Evolutionary conservation across 805 yeast species (phyloP), one percentile per base, ranked within the genome.

Genomic region (Candida taoyuanica): DNA sequence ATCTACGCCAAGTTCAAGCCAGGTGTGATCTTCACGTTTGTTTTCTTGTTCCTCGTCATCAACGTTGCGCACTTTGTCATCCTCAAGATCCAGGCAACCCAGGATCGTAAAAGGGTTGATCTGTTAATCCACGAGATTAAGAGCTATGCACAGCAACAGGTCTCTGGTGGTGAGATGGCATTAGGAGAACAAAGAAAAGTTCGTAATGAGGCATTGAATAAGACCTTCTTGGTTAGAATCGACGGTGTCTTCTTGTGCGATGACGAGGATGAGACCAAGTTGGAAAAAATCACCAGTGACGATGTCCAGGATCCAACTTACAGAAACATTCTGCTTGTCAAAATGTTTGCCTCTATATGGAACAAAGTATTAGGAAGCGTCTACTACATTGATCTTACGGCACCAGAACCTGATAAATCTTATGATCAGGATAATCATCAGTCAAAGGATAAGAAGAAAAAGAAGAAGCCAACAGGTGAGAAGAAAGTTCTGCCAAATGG

Each of bases 1-100:
- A 85, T 83, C 67, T 68, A 68, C 46, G 76, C 82, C 58, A 57
- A 75, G 54, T 87, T 70, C 70, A 74, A 81, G 53, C 96, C 88
- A 17, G 81, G 82, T 28, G 56, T 73, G 23, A 48, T 70, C 9
- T 56, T 77, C 34, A 74, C 84, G 0, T 28, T 79, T 2, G 48
- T 64, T 3, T 65, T 82, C 24, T 53, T 85, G 20, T 74, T 67
- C 38, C 25, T 76, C 1, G 47, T 82, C 9, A 63, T 74, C 19
- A 70, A 81, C 24, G 52, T 62, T 1, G 74, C 80, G 30, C 95
- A 87, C 50, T 81, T 64, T 49, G 60, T 72, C 13, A 61, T 79
- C 5, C 58, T 81, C 38, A 69, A 62, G 50, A 68, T 76, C 72
- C 52, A 64, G 76, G 44, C 60, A 53, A 17, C 36, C 2, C 81